Percentiles rank a stretch among this genome's conserved stretches.
Conservation (phyloP, 1,284 basidiomycete genomes). For the Leccinum angustisporum region DNA sequence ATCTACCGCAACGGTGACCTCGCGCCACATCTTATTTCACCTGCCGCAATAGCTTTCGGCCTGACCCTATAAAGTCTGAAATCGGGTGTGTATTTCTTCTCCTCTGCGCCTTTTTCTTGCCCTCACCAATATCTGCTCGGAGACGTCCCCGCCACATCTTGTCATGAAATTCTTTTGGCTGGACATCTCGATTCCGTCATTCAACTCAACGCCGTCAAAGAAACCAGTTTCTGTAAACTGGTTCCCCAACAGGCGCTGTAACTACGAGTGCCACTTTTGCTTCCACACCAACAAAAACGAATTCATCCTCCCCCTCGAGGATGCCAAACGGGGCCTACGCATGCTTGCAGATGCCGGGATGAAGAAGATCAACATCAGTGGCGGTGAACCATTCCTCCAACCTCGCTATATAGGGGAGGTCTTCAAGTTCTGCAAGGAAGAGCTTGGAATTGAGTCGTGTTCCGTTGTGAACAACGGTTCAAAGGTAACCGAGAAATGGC, state of each 20-base stretch:
- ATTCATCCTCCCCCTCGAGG: conserved; percentile 36
- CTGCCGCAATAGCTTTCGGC: neutral
- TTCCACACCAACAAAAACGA: conserved; percentile 42
- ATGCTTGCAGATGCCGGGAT: conserved; percentile 40
- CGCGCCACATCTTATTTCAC: neutral
- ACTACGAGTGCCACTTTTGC: conserved; percentile 40
- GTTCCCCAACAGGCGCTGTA: conserved; percentile 32
- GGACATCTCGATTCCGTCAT: conserved; percentile 19
- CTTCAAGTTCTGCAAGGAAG: conserved; percentile 43
- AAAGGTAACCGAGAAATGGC: conserved; percentile 43
- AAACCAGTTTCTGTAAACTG: conserved; percentile 27
- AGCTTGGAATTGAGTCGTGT: conserved; percentile 39
- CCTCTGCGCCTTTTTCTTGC: neutral
- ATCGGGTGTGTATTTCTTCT: neutral
- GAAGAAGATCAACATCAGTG: conserved; percentile 45
- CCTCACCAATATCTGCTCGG: neutral
- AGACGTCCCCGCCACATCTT: neutral
- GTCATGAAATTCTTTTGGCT: conserved; percentile 25
- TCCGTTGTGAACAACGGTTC: conserved; percentile 43
- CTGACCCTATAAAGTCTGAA: conserved; percentile 1
- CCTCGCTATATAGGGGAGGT: conserved; percentile 40
- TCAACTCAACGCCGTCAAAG: conserved; percentile 7
- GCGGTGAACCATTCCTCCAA: conserved; percentile 43
- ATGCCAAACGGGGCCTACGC: conserved; percentile 39
- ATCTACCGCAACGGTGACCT: too few species aligned